Conservation (phyloP, 345 rosid species). For the Erysimum cheiranthoides region DNA sequence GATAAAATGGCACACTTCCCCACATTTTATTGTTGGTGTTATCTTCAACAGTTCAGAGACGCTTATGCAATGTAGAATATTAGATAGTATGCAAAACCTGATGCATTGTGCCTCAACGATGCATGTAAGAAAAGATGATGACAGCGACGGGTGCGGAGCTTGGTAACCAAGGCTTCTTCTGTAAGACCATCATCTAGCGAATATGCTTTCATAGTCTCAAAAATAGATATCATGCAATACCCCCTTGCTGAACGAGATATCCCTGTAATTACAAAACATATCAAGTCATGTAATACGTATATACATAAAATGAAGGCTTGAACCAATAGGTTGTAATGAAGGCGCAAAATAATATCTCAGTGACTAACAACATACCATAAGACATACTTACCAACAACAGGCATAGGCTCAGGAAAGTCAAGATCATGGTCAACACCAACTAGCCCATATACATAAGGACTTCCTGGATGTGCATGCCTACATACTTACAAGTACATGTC, state of each 20-base stretch:
- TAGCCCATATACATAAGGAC: conserved; percentile 98
- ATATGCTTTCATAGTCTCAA: conserved; percentile 97
- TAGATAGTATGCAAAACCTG: conserved; percentile 63
- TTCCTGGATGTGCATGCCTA: conserved; percentile 99
- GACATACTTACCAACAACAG: conserved; percentile 74
- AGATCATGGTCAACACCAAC: conserved; percentile 97
- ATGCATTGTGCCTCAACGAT: conserved; percentile 72
- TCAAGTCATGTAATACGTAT: conserved; percentile 15
- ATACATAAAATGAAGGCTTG: neutral
- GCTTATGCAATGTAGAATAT: neutral
- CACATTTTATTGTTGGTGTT: neutral
- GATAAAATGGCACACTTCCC: conserved; percentile 10
- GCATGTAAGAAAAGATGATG: conserved; percentile 90
- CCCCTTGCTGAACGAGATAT: conserved; percentile 94
- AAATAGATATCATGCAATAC: conserved; percentile 70
- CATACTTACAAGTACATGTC: conserved; percentile 51
- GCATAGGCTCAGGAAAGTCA: conserved; percentile 99
- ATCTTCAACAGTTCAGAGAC: neutral
- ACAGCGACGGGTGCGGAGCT: conserved; percentile 83
- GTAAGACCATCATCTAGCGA: conserved; percentile 87
- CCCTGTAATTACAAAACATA: conserved; percentile 52
- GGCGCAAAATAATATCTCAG: neutral
- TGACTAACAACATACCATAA: conserved; percentile 9
- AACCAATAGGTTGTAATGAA: neutral
- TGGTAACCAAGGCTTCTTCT: conserved; percentile 92